These are phyloP conservation scores for Claviceps maximensis DNA, from an alignment of 2,329 filamentous ascomycete species.

Conservation along the genomic window DNA sequence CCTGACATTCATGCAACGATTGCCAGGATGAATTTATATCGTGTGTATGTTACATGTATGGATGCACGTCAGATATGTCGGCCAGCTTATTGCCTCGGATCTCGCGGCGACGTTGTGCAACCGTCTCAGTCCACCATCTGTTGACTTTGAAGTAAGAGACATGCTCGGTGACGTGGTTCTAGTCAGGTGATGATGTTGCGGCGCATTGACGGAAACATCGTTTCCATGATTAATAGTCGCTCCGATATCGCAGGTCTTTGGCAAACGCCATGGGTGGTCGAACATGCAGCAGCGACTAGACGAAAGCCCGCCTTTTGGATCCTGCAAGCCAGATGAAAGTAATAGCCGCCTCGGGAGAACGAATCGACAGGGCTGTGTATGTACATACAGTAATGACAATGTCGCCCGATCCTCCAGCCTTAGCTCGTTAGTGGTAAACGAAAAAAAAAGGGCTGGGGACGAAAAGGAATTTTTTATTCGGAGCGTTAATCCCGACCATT, in stretches of 20 bases:
- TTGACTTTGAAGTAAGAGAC: not conserved
- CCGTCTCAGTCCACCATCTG: not conserved
- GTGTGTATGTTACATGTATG: not conserved
- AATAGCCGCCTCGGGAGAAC: not conserved
- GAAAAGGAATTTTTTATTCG: not conserved
- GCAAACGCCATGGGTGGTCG: too few species aligned
- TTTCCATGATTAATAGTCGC: not conserved
- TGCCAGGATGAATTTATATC: too few species aligned
- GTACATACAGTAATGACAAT: not conserved
- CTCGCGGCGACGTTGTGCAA: constrained; percentile 1
- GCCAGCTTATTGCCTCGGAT: not conserved
- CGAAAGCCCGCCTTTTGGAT: not conserved
- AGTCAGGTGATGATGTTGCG: not conserved
- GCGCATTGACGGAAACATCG: not conserved
- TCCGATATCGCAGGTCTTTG: not conserved
- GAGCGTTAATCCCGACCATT: not conserved
- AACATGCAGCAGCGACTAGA: too few species aligned
- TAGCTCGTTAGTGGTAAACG: too few species aligned
- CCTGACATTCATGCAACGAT: not conserved
- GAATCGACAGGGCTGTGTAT: not conserved
- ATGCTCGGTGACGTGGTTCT: not conserved
- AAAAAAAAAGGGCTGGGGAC: not conserved
- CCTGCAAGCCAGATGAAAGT: not conserved
- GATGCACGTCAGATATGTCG: not conserved
- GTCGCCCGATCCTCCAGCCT: not conserved